phyloP scores from a whole-genome alignment of 306 rosid species.

The Senna siamea region DNA sequence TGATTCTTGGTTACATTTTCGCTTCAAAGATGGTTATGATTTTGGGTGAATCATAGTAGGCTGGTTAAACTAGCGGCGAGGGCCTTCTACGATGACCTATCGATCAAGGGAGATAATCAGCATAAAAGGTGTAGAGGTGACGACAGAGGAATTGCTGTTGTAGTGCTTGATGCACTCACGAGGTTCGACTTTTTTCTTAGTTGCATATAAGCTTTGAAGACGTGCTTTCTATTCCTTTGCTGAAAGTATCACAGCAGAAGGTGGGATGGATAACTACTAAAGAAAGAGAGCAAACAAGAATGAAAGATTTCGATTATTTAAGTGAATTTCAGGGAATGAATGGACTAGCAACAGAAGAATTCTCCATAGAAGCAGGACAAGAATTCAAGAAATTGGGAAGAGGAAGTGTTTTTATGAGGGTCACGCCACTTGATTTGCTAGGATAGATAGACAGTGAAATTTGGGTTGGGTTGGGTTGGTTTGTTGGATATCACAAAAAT shows the following conservation, averaged over 20 bases:
- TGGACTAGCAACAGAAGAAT: no score
- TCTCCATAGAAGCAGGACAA: no score
- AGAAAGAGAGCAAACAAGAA: neutral
- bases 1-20: neutral
- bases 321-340: no score
- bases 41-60: conserved; percentile 39
- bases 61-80: conserved; percentile 83
- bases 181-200: conserved; percentile 51
- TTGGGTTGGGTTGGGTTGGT: neutral
- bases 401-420: neutral
- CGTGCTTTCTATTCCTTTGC: neutral
- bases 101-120: conserved; percentile 81
- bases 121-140: conserved; percentile 82
- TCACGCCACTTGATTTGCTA: neutral
- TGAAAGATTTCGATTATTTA: neutral
- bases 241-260: neutral
- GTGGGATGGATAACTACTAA: neutral
- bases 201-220: conserved; percentile 8
- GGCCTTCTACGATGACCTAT: conserved; percentile 84
- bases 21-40: neutral
- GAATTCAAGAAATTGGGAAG: neutral
- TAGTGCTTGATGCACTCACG: conserved; percentile 88
- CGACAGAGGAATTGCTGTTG: conserved; percentile 89
- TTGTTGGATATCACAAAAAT: neutral
- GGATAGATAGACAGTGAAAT: neutral